Percentiles rank a stretch among this genome's conserved stretches.
Evolutionary conservation across 441 rosid genomes (phyloP).

Genomic region (Pelargonium fulgidum): DNA sequence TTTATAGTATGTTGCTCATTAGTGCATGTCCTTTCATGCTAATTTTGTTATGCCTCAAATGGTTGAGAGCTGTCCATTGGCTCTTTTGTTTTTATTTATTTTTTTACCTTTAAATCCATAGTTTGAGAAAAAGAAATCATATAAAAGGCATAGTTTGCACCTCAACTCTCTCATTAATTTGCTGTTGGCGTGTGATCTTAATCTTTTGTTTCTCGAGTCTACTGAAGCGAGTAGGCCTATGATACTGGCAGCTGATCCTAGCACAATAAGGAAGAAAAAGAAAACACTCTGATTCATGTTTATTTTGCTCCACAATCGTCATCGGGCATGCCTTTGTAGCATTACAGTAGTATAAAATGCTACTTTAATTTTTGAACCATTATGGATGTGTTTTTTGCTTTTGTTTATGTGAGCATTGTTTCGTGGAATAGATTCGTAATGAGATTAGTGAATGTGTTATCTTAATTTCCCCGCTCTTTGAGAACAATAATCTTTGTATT

Average conservation of each 20-base stretch:
- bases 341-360: slow-evolving; percentile 14
- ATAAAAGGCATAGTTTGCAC: slow-evolving; percentile 24
- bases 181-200: background rate
- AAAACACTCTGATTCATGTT: slow-evolving; percentile 5
- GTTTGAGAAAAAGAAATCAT: slow-evolving; percentile 35
- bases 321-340: background rate
- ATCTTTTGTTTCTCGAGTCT: slow-evolving; percentile 7
- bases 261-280: slow-evolving; percentile 10
- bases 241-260: background rate
- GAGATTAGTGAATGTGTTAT: background rate
- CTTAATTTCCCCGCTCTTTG: background rate
- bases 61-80: slow-evolving; percentile 26
- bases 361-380: background rate
- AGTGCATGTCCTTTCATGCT: slow-evolving; percentile 30
- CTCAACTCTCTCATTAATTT: slow-evolving; percentile 26
- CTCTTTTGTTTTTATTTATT: slow-evolving; percentile 1
- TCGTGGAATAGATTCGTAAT: background rate
- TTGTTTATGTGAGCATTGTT: slow-evolving; percentile 4
- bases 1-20: slow-evolving; percentile 24
- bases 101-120: slow-evolving; percentile 7
- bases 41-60: slow-evolving; percentile 33
- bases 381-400: slow-evolving; percentile 1
- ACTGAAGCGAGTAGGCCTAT: slow-evolving; percentile 13
- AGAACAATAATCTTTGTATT: too few species aligned
- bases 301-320: slow-evolving; percentile 17